Base-by-base conservation (phyloP, 345 rosid genomes). In the Linum tenue region DNA sequence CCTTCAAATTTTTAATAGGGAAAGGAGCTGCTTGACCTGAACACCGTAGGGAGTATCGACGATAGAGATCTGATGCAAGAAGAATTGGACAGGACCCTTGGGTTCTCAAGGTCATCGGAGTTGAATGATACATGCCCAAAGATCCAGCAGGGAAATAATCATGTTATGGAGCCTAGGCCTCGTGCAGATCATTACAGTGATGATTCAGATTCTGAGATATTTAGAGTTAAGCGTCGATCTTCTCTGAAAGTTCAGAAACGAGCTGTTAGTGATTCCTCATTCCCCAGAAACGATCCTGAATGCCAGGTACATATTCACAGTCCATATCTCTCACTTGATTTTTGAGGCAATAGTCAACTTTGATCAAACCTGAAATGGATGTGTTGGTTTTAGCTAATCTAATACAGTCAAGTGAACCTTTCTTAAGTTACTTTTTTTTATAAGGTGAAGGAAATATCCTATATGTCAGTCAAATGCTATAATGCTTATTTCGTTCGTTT, bases 161-260 rank as follows among this genome's bases (percentile, higher is more conserved):
- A 40, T 41, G 69, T 74, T 65, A 66, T 79, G 62, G 76, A 65
- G 22, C 66, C 53, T 68, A 71, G 76, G 67, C 70, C 69, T 58
- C 16, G 51, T 1, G 41, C 55, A 55, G 86, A 84, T 64, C 83
- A 82, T 55, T 79, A 78, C 56, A 79, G 86, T 76, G 99, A 95
- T 62, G 95, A 85, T 76, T 91, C 98, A 65, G 99, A 91, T 67
- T 79, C 83, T 0, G 96, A 83, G 79, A 71, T 83, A 73, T 91
- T 95, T 74, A 78, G 96, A 78, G 99, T 95, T 63, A 95, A 91
- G 77, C 94, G 99, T 0, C 90, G 94, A n/a, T 79, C 95, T 37
- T 82, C 83, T 8, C 2, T 72, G 69, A 95, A 89, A 80, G 68
- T 72, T 57, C 90, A 84, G 62, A 86, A 79, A 72, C 79, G 90